Evolutionary conservation across 345 rosid species (phyloP).

Genomic region (Barbarea vulgaris): DNA sequence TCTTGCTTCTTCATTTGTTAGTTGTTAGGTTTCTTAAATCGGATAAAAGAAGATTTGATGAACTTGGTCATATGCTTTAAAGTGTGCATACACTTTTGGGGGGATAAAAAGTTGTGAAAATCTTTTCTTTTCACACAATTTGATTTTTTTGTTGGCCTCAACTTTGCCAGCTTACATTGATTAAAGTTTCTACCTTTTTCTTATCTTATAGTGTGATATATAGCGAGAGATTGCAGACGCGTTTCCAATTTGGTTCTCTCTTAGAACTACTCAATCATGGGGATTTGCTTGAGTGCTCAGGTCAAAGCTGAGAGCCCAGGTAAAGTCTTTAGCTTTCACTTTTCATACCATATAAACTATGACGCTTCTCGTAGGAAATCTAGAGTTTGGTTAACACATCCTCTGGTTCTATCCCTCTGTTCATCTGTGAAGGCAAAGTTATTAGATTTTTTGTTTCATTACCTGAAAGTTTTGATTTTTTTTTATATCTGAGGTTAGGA

Average conservation of each 20-base stretch:
- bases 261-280: constrained; percentile 50
- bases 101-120: constrained; percentile 1
- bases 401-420: not conserved
- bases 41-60: constrained; percentile 4
- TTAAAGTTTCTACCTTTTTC: constrained; percentile 27
- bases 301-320: constrained; percentile 85
- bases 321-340: constrained; percentile 45
- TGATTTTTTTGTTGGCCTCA: constrained; percentile 41
- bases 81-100: not conserved
- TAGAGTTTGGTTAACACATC: not conserved
- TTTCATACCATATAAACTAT: not conserved
- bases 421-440: constrained; percentile 38
- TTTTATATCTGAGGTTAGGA: not conserved
- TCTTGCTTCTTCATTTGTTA: constrained; percentile 26
- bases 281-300: constrained; percentile 84
- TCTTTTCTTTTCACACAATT: constrained; percentile 36
- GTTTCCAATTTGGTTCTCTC: constrained; percentile 35
- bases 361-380: not conserved
- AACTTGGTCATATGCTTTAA: constrained; percentile 14
- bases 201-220: constrained; percentile 42
- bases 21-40: constrained; percentile 20
- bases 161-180: constrained; percentile 29
- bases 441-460: not conserved
- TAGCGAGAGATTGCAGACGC: constrained; percentile 38
- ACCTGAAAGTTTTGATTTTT: constrained; percentile 9